A percentile compares a stretch with the other conserved stretches of the same genome.
phyloP scores from a whole-genome alignment of 495 filamentous ascomycete genomes.

The Lasiosphaeria ovina region DNA sequence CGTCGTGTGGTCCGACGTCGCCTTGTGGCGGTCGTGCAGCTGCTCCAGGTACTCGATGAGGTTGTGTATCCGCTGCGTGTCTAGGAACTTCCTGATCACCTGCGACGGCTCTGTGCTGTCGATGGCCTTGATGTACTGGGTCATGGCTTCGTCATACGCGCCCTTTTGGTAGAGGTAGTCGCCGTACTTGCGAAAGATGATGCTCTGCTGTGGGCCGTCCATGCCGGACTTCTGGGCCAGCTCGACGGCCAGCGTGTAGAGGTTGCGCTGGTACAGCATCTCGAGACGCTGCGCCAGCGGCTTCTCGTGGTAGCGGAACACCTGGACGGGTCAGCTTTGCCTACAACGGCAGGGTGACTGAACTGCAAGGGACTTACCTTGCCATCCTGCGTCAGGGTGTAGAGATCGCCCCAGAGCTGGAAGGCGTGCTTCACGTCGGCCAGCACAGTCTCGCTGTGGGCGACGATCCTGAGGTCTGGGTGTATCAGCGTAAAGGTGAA shows the following conservation, averaged over 20 bases:
- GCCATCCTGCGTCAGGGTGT: constrained; percentile 81
- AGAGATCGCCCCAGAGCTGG: constrained; percentile 87
- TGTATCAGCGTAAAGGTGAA: constrained; percentile 87
- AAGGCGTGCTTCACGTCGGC: constrained; percentile 79
- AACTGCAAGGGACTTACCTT: constrained; percentile 56
- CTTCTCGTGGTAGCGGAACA: constrained; percentile 91
- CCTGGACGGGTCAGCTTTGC: constrained; percentile 41
- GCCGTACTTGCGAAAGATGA: constrained; percentile 90
- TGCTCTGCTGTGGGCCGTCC: constrained; percentile 76
- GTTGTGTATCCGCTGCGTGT: constrained; percentile 95
- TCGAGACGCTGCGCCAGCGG: constrained; percentile 86
- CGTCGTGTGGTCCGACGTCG: constrained; percentile 95
- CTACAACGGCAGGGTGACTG: no score
- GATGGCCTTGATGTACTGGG: constrained; percentile 94
- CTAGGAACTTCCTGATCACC: constrained; percentile 92
- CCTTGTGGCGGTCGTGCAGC: constrained; percentile 88
- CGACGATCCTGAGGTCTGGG: constrained; percentile 85
- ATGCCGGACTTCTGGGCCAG: constrained; percentile 84
- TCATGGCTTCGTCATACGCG: constrained; percentile 96
- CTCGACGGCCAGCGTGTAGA: constrained; percentile 89
- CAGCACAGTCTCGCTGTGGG: constrained; percentile 79
- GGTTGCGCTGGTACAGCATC: constrained; percentile 88
- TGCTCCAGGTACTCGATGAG: constrained; percentile 97
- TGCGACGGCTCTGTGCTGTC: constrained; percentile 93
- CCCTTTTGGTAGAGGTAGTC: constrained; percentile 94